Evolutionary conservation across 1,139 yeast species (phyloP), one percentile per base, ranked within the genome.

Genomic region (Candida tropicalis): DNA sequence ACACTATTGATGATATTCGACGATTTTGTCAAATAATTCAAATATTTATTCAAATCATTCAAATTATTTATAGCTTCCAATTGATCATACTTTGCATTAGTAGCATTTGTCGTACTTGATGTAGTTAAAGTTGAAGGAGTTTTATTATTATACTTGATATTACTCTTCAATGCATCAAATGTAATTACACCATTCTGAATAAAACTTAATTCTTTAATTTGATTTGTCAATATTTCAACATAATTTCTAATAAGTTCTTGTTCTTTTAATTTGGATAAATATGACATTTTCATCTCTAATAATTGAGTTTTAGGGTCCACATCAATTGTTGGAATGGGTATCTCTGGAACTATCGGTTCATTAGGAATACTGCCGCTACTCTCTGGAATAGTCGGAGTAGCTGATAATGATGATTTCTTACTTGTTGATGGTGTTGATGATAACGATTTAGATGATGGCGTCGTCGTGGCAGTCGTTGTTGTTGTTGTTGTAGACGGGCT

Each of bases 181-280:
- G 77, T 68, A 41, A 73, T 72, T 32, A 71, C 75, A 5, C 79
- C 79, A 51, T 67, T 73, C 50, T 72, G 75, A 4, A 73, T 76
- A 53, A 73, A 73, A 36, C 63, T 64, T 28, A 73, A 59, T 52
- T 73, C 78, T 49, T 73, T 70, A 48, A 73, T 73, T 50, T 73
- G 79, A 47, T 70, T 70, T 41, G 67, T 64, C 23, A 73, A 63
- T 6, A 71, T 70, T 23, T 73, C 79, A 37, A 73, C 70, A 46
- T 73, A 73, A 48, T 72, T 73, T 34, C 70, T 57, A 7, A 73
- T 71, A 24, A 73, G 55, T 46, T 72, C 77, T 52, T 73, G 78
- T 48, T 73, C 79, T 49, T 71, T 71, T 11, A 73, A 56, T 52
- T 69, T 68, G 13, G 72, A 54, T 29, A 73, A 58, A 51, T 71